A percentile compares a stretch with the other conserved stretches of the same genome.
These are phyloP conservation scores for Cryptococcus sp. DNA, from an alignment of 1,284 basidiomycete species.

Conservation along the genomic window DNA sequence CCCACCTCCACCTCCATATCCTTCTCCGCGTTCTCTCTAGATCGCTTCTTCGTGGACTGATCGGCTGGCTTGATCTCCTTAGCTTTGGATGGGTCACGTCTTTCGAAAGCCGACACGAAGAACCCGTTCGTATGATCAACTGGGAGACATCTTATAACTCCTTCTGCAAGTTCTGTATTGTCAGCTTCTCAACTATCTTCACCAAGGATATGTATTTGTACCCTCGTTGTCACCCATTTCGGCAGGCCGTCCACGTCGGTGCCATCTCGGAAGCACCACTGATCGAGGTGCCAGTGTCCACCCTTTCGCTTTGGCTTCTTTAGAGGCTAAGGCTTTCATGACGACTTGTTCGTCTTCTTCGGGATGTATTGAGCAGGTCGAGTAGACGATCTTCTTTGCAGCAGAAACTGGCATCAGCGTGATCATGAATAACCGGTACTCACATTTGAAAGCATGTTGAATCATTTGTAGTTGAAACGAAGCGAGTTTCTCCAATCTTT, in stretches of 20 bases:
- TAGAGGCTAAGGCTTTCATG: conserved; percentile 63
- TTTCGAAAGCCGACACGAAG: conserved; percentile 78
- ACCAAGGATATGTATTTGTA: conserved; percentile 6
- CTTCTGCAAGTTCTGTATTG: conserved; percentile 58
- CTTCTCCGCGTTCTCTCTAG: not conserved
- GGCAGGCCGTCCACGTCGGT: conserved; percentile 64
- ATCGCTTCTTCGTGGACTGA: not conserved
- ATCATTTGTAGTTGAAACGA: conserved; percentile 90
- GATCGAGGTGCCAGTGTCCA: conserved; percentile 65
- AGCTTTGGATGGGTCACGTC: not conserved
- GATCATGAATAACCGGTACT: conserved; percentile 21
- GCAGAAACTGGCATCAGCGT: conserved; percentile 3
- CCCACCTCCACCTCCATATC: not conserved
- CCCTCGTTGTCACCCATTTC: conserved; percentile 53
- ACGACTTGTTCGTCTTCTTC: conserved; percentile 87
- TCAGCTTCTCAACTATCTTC: no score
- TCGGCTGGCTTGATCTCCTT: no score
- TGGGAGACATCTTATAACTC: conserved; percentile 76
- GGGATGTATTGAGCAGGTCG: conserved; percentile 88
- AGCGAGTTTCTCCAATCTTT: conserved; percentile 73
- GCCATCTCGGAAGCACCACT: conserved; percentile 72
- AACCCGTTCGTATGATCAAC: conserved; percentile 91
- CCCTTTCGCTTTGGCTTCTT: conserved; percentile 57
- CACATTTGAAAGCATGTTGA: conserved; percentile 89
- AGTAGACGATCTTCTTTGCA: conserved; percentile 76